Base-by-base conservation (phyloP, 768 basidiomycete genomes). In the Lentinula edodes region DNA sequence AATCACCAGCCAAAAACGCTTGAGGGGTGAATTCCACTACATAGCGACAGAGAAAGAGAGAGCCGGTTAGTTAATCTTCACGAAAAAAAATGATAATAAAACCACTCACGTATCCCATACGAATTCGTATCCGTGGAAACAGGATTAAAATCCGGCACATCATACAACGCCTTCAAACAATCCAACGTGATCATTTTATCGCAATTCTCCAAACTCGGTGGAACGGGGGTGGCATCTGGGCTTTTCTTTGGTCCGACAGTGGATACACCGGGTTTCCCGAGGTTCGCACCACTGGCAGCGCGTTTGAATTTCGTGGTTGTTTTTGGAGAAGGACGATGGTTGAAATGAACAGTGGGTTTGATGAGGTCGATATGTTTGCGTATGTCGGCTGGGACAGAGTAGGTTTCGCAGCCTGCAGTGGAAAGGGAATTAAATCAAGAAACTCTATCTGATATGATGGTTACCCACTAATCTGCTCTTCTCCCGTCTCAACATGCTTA, bases 271-370 rank as follows among this genome's bases (percentile, higher is more conserved):
- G 69, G 73, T 18, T 66, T 69, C 32, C 67, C 42, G 15, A 76
- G 32, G 36, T 52, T 41, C 38, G 20, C 56, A 23, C 62, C 62
- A 4, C 2, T 28, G 28, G 28, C 28, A 34, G 54, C 41, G 10
- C 60, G 23, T 34, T 59, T 62, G 61, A 62, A 62, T 64, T 66
- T 62, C n/a, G 32, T 46, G 4, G 51, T 52, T 0, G 48, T 62
- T n/a, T 59, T 36, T 15, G 28, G 54, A 7, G 57, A 46, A n/a
- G 61, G 56, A 7, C 60, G 66, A 39, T 71, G 68, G 61, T 70
- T 67, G 65, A 80, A 80, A 55, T 81, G 77, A 0, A 81, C 70
- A 0, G 80, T 80, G 6, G 80, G 80, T 6, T 68, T 78, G 34
- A 80, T 75, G 51, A 81, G 70, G 51, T 80, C 79, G 46, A 80